Evolutionary conservation across 257 asterid genomes (phyloP).

Genomic region (Knoxia roxburghii): DNA sequence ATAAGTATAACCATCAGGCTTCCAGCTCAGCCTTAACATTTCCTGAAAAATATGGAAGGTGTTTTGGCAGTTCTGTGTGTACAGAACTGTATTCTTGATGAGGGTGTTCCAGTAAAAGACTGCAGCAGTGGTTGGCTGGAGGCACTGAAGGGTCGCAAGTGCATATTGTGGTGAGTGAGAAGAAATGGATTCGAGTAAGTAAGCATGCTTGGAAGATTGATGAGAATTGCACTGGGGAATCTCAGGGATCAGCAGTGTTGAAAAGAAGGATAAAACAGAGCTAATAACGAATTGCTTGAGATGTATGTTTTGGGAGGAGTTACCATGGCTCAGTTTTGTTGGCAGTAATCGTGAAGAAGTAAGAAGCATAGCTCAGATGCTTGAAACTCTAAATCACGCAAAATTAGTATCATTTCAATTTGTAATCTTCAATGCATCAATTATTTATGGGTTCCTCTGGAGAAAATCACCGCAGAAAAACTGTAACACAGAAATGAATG

Average conservation of each 20-base stretch:
- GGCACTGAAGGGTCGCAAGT: slow-evolving; percentile 35
- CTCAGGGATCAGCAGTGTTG: neutral
- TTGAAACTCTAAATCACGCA: neutral
- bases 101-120: slow-evolving; percentile 75
- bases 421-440: too few relatives aligned
- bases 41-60: slow-evolving; percentile 49
- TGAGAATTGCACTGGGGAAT: neutral
- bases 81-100: slow-evolving; percentile 39
- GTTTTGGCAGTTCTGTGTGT: slow-evolving; percentile 18
- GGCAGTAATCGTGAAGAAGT: neutral
- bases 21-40: slow-evolving; percentile 61
- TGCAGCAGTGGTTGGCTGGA: slow-evolving; percentile 31
- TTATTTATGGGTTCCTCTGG: too few relatives aligned
- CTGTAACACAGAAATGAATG: too few relatives aligned
- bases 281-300: neutral
- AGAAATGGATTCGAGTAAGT: slow-evolving; percentile 10
- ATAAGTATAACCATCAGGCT: slow-evolving; percentile 68
- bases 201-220: slow-evolving; percentile 8
- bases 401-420: neutral
- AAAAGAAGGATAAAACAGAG: neutral
- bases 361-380: neutral
- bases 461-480: too few relatives aligned
- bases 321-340: neutral
- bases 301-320: neutral
- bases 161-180: slow-evolving; percentile 19